Evolutionary conservation across 306 rosid genomes (phyloP).

Genomic region (Trifolium subterraneum): DNA sequence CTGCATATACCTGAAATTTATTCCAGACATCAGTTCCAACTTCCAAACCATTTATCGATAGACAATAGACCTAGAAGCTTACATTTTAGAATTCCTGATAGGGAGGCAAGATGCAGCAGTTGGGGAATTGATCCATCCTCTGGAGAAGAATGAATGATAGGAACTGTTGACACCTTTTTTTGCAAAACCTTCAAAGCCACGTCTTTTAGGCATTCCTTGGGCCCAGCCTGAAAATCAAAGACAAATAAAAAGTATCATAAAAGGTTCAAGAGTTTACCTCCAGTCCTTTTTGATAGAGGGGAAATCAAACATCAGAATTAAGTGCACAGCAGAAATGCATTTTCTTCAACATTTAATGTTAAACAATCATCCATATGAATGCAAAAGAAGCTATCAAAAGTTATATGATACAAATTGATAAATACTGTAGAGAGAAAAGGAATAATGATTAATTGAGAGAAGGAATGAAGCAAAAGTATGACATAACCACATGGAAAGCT

Average conservation of each 20-base stretch:
- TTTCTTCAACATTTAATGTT: slow-evolving; percentile 33
- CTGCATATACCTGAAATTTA: slow-evolving; percentile 77
- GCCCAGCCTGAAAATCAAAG: slow-evolving; percentile 66
- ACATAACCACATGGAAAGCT: slow-evolving; percentile 15
- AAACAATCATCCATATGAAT: slow-evolving; percentile 15
- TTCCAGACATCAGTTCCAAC: slow-evolving; percentile 51
- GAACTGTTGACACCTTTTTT: slow-evolving; percentile 73
- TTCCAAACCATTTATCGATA: slow-evolving; percentile 40
- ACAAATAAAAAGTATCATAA: slow-evolving; percentile 31
- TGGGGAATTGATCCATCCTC: slow-evolving; percentile 70
- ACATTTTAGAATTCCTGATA: slow-evolving; percentile 79
- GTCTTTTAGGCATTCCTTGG: slow-evolving; percentile 71
- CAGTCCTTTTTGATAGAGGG: slow-evolving; percentile 19
- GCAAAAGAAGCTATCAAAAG: slow-evolving; percentile 19
- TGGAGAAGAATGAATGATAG: slow-evolving; percentile 61
- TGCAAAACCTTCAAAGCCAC: slow-evolving; percentile 78
- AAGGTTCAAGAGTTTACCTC: slow-evolving; percentile 28
- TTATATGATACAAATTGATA: slow-evolving; percentile 25
- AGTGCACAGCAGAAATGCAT: slow-evolving; percentile 22
- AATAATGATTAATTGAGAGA: slow-evolving; percentile 19
- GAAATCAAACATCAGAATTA: slow-evolving; percentile 30
- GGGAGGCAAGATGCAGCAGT: slow-evolving; percentile 75
- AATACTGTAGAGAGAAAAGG: slow-evolving; percentile 18
- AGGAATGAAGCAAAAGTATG: slow-evolving; percentile 23
- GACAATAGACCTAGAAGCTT: slow-evolving; percentile 43